phyloP scores from a whole-genome alignment of 495 filamentous ascomycete genomes.

The Polyplosphaeria fusca region DNA sequence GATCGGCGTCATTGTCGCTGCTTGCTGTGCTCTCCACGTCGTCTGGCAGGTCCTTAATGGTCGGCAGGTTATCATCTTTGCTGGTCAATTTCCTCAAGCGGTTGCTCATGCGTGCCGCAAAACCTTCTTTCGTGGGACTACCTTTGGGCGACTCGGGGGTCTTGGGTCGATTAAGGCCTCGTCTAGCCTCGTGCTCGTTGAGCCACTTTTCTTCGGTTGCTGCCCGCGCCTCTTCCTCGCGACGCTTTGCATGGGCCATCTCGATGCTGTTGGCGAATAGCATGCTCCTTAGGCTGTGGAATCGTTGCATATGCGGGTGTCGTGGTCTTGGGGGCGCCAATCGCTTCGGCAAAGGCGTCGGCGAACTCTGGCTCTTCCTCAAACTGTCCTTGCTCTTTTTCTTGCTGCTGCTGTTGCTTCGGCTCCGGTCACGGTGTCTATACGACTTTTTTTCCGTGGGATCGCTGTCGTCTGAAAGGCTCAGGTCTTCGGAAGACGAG shows the following conservation, averaged over 20 bases:
- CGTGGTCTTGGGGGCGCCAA: conserved; percentile 3
- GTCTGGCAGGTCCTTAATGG: conserved; percentile 7
- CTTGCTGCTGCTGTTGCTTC: neutral
- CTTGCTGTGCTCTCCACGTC: conserved; percentile 7
- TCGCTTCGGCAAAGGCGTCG: neutral
- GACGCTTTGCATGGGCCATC: neutral
- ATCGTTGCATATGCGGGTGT: conserved; percentile 21
- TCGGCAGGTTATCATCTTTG: conserved; percentile 8
- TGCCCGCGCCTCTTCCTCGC: neutral
- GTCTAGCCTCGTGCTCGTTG: conserved; percentile 9
- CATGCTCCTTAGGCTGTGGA: conserved; percentile 25
- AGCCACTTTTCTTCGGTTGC: conserved; percentile 16
- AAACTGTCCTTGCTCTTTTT: neutral
- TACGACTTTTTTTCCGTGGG: neutral
- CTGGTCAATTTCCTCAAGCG: conserved; percentile 14
- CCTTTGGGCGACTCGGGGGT: conserved; percentile 20
- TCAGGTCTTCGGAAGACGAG: neutral
- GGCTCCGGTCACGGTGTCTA: neutral
- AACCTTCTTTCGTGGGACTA: conserved; percentile 7
- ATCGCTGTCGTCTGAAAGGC: neutral
- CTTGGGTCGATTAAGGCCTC: conserved; percentile 16
- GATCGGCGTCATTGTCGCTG: neutral
- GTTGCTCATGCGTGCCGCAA: conserved; percentile 7
- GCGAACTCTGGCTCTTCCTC: neutral
- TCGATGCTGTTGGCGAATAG: conserved; percentile 14